Evolutionary conservation across 805 yeast genomes (phyloP), one percentile per base, ranked within the genome.

Genomic region (Nakazawaea wickerhamii): DNA sequence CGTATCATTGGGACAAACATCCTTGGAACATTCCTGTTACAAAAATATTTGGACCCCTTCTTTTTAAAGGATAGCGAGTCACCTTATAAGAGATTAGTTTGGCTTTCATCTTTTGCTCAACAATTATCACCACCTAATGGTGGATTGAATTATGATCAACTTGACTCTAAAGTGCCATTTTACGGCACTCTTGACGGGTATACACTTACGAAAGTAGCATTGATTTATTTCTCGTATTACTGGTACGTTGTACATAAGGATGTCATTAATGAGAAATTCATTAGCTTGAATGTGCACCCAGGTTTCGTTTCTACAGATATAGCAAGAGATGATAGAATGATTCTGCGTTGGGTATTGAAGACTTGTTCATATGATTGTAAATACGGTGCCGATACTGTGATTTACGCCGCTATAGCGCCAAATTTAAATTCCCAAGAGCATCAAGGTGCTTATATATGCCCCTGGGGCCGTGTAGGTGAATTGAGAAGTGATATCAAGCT

Each of bases 21-120:
- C 15, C 48, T 75, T 13, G 79, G 71, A 2, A 71, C 73, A 21
- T 70, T 63, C 40, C 51, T 71, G n/a, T 54, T 75, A 17, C 67
- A 71, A 47, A 61, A 61, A 41, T 52, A 60, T 20, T 51, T 71
- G 36, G 59, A 58, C 20, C 70, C 71, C 7, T 46, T 70, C 4
- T 46, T 75, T 14, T 43, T 61, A 19, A 50, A 59, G 21, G 60
- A 65, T 2, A 44, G 54, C 32, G 42, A 43, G 2, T 51, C 40
- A 5, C 35, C 36, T 0, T 43, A 27, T 6, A 57, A 10, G 50
- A 59, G 79, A 38, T 58, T 73, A 26, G 63, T 74, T 6, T 73
- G 75, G 68, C 60, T 71, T 1, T 50, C 73, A 1, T 72, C 78
- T 0, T 38, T 60, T 26, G 70, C 62, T 1, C 71, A 64, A 30